Base-by-base conservation (phyloP, 495 filamentous ascomycete species). In the Aspergillus mulundensis region DNA sequence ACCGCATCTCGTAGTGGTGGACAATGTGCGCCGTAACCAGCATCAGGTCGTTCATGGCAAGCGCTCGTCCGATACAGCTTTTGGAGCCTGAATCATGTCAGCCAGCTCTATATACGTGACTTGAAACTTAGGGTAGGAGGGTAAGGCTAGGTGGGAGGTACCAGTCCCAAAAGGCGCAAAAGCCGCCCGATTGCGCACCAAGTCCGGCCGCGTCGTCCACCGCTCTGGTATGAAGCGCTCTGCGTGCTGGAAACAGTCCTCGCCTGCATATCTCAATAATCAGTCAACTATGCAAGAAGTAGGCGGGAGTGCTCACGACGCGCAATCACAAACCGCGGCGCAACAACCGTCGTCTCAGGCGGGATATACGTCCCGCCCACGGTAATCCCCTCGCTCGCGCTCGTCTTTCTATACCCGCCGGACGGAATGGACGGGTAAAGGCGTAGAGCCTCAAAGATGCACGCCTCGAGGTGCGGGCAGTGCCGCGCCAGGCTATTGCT, bases 171-270 rank as follows among this genome's bases (percentile, higher is more conserved):
- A 86, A 0, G 83, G 84, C 2, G 68, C 59, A 48, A 80, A 85
- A 1, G 76, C 81, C 4, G 59, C 60, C 53, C 68, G 74, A 55
- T 82, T 70, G 15, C 61, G 68, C 34, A 82, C 67, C 57, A 85
- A 65, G 7, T 83, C 77, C 0, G 75, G 74, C 21, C 62, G 47
- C 2, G 65, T 63, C 49, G 64, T 73, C 79, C 79, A 85, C 18
- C 83, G 75, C 61, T 84, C 81, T 0, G 82, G 82, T 25, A 84
- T 66, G 51, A 78, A 84, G 3, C 75, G 67, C 6, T 67, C 39
- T 0, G 76, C 62, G 7, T 60, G 24, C 7, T 64, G 62, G 62
- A 73, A 81, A 25, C 65, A 71, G 25, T 53, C 51, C 25, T 28
- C 25, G 3, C 25, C 25, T 28, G 8, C 25, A 28, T 28, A 28